Evolutionary conservation across 2,329 filamentous ascomycete species (phyloP), one percentile per base, ranked within the genome.

Genomic region (Acarospora socialis): DNA sequence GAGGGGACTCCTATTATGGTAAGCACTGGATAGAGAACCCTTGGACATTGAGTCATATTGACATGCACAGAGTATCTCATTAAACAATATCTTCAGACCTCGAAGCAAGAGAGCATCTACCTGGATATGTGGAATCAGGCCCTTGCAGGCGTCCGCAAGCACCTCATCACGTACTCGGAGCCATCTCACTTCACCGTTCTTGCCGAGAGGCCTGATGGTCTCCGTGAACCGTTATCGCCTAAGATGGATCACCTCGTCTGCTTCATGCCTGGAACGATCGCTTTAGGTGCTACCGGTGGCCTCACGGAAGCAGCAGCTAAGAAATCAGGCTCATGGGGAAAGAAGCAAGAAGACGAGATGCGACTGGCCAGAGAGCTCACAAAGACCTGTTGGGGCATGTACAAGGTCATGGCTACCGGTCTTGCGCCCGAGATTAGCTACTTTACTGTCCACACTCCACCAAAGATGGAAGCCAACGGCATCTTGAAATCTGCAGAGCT

Each of bases 241-340:
- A 98, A 98, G 59, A 95, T 98, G 86, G 90, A 98, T 50, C 90
- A 98, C 50, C 66, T 95, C 4, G 87, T 93, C 21, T 98, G 90
- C 59, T 98, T 98, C 65, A 78, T 94, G 71, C 86, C 87, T 0
- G 90, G 90, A 6, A 94, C 87, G 3, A 93, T 98, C 46, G 87
- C 87, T 0, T 68, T 98, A 1, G 86, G 72, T 1, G 82, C 74
- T 0, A 98, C 90, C 0, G 79, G 74, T 21, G 90, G 90, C 2
- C 55, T 79, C 20, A 70, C 77, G 0, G 72, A 93, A 37, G 65
- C 69, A 1, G 73, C 84, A 49, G 87, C 87, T 8, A 76, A 72
- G 43, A 78, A 80, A 51, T 61, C 70, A 1, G 60, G 73, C 0
- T 68, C 61, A 5, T 95, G 90, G 90, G 73, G 69, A 20, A 66